A percentile compares a stretch with the other conserved stretches of the same genome.
Conservation (phyloP, 345 rosid species). For the Kernera saxatilis region DNA sequence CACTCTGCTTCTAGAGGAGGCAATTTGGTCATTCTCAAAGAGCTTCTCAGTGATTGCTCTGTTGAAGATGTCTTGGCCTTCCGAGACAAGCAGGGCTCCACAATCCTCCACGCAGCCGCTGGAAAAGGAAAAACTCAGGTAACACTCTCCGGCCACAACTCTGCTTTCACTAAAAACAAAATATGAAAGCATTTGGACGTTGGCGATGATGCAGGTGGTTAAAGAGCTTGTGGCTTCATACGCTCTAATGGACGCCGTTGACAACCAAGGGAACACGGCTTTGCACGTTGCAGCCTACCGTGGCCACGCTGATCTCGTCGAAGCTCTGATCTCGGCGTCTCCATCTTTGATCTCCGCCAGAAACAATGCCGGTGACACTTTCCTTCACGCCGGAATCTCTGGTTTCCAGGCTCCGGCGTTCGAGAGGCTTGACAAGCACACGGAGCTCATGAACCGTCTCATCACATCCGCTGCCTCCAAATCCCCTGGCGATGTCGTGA, state of each 20-base stretch:
- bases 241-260: conserved; percentile 40
- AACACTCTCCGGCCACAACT: background rate
- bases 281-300: conserved; percentile 69
- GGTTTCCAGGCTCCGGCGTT: conserved; percentile 78
- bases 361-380: conserved; percentile 71
- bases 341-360: conserved; percentile 43
- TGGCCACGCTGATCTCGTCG: conserved; percentile 61
- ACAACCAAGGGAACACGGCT: conserved; percentile 70
- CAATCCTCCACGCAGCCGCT: conserved; percentile 89
- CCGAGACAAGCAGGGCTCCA: conserved; percentile 72
- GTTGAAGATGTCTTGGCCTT: conserved; percentile 45
- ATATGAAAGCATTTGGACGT: background rate
- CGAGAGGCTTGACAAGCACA: conserved; percentile 67
- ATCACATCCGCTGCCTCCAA: conserved; percentile 36
- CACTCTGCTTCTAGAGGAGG: conserved; percentile 97
- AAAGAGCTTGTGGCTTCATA: conserved; percentile 50
- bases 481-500: conserved; percentile 39
- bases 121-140: conserved; percentile 80
- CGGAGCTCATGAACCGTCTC: conserved; percentile 58
- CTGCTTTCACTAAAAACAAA: background rate
- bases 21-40: conserved; percentile 49
- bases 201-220: conserved; percentile 46
- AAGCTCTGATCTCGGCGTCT: conserved; percentile 48
- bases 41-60: conserved; percentile 41
- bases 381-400: conserved; percentile 69